Base-by-base conservation (phyloP, 805 yeast species). In the Yamadazyma olivae region DNA sequence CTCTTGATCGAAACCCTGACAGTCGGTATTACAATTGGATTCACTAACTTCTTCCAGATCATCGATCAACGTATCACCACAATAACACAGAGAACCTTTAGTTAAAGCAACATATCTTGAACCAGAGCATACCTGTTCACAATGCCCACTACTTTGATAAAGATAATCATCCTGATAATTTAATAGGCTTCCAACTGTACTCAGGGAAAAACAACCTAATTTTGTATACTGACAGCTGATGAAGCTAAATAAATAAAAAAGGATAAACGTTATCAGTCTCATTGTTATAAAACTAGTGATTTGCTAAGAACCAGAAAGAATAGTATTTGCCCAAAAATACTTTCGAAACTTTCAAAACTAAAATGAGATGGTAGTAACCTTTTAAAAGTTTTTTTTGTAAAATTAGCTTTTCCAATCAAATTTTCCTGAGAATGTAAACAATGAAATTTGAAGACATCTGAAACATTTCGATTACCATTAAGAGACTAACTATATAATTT, bases 101-200 rank as follows among this genome's bases (percentile, higher is more conserved):
- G 56, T 46, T 15, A 64, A 48, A 3, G 67, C 72, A 8, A 59
- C 60, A 19, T 66, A 58, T 23, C 46, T 49, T 17, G 58, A 63
- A 6, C 72, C 71, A 35, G 52, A 37, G 59, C 96, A 82, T 43
- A 66, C 62, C 6, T 50, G 45, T 39, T 67, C 62, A 56, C 93
- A 83, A 50, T 75, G 62, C 6, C 72, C 64, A 13, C 78, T 71
- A 6, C 88, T 71, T 59, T 84, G 90, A 53, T 62, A 82, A 1
- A 56, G 60, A 54, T 74, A 75, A 3, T 67, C 49, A 20, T 82
- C 85, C 41, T 64, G 54, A 37, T 49, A 53, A n/a, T 53, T 33
- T 47, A 64, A 74, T 54, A 33, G 33, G 2, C 51, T 41, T 28
- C 30, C 59, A 3, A 72, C 45, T n/a, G 54, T 33, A 18, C 67